Evolutionary conservation across 1,284 basidiomycete genomes (phyloP).

Genomic region (Meira miltonrushii): DNA sequence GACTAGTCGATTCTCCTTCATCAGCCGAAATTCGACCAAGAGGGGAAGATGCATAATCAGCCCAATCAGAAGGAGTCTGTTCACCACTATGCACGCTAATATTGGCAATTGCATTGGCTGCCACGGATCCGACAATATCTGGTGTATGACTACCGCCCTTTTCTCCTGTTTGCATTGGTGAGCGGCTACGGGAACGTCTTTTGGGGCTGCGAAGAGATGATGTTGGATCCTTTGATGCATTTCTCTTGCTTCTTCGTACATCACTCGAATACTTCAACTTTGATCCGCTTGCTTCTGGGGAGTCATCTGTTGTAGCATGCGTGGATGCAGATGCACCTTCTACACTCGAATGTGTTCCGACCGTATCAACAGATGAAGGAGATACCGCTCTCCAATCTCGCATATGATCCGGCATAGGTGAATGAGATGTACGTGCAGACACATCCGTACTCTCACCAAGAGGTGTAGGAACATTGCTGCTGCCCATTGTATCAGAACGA

Average conservation of each 20-base stretch:
- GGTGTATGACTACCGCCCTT: constrained; percentile 10
- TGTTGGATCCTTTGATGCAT: constrained; percentile 34
- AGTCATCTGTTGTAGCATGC: constrained; percentile 34
- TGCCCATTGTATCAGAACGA: not conserved
- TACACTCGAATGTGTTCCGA: constrained; percentile 32
- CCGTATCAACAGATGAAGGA: constrained; percentile 38
- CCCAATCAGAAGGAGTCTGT: not conserved
- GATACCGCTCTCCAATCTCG: constrained; percentile 35
- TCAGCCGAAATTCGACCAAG: not conserved
- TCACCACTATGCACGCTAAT: not conserved
- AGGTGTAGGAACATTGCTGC: constrained; percentile 17
- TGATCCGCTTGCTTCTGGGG: constrained; percentile 15
- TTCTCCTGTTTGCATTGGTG: constrained; percentile 14
- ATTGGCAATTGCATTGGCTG: not conserved
- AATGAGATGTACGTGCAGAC: not conserved
- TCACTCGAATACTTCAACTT: constrained; percentile 17
- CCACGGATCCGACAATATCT: not conserved
- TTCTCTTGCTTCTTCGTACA: constrained; percentile 27
- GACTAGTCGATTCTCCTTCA: too few relatives aligned
- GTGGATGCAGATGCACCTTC: constrained; percentile 33
- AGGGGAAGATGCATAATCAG: not conserved
- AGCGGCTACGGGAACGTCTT: constrained; percentile 31
- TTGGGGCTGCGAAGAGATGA: constrained; percentile 32
- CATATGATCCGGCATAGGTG: constrained; percentile 30
- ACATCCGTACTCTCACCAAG: constrained; percentile 13